Percentiles rank a stretch among this genome's conserved stretches.
Conservation (phyloP, 352 stramenopile genomes). For the Hyaloperonospora brassicae region DNA sequence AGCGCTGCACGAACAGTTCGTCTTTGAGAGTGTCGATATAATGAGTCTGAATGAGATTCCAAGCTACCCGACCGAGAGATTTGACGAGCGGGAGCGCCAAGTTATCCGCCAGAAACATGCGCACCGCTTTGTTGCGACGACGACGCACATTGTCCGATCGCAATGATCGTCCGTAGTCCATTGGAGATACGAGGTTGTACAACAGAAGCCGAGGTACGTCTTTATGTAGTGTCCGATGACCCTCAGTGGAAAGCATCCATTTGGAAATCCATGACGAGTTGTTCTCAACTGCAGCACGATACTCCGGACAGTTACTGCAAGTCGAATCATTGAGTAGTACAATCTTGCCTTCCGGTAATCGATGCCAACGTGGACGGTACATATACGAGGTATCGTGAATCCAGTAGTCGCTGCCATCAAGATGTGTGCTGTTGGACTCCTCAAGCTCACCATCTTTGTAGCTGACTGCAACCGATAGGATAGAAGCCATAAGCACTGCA, state of each 20-base stretch:
- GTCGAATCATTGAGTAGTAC: constrained; percentile 22
- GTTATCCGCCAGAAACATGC: constrained; percentile 34
- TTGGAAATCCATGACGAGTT: constrained; percentile 28
- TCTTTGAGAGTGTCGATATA: constrained; percentile 38
- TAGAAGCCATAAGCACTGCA: no score
- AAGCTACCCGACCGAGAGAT: constrained; percentile 21
- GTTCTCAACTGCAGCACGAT: constrained; percentile 16
- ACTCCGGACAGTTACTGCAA: constrained; percentile 11
- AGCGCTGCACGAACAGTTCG: constrained; percentile 19
- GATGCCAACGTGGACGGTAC: constrained; percentile 31
- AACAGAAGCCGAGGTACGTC: constrained; percentile 26
- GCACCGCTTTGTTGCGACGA: constrained; percentile 27
- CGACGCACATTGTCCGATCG: constrained; percentile 27
- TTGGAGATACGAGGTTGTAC: constrained; percentile 47
- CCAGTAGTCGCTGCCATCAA: constrained; percentile 28
- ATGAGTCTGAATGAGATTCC: constrained; percentile 29
- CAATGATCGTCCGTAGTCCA: constrained; percentile 31
- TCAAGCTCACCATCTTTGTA: no score
- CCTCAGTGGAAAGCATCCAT: constrained; percentile 25
- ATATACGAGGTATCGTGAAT: constrained; percentile 38
- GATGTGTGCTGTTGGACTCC: no score
- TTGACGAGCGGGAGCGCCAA: constrained; percentile 33
- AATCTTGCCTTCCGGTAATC: constrained; percentile 34
- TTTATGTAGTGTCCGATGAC: constrained; percentile 27
- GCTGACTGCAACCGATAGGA: no score